Conservation (phyloP, 192 early-diverging fungal species). For the Endogone sp. region DNA sequence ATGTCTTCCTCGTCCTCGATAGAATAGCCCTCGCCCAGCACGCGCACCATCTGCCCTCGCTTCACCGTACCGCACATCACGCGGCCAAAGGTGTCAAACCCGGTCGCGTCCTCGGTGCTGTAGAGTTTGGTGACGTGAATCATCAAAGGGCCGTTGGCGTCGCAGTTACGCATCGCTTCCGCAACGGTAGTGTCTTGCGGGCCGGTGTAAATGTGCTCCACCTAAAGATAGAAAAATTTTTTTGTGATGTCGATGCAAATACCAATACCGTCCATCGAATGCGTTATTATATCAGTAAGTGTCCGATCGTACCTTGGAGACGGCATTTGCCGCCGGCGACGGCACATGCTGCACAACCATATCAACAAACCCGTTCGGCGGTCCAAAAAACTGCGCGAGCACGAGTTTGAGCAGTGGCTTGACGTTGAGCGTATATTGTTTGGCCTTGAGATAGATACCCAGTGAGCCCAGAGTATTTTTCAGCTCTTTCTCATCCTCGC, state of each 20-base stretch:
- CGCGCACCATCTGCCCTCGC: slow-evolving; percentile 75
- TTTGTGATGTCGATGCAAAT: too few relatives aligned
- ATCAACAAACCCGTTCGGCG: slow-evolving; percentile 82
- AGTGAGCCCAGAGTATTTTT: slow-evolving; percentile 67
- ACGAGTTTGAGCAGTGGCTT: slow-evolving; percentile 83
- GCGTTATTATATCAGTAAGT: too few relatives aligned
- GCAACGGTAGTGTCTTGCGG: slow-evolving; percentile 55
- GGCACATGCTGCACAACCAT: slow-evolving; percentile 79
- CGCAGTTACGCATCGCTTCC: slow-evolving; percentile 69
- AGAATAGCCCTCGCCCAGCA: slow-evolving; percentile 89
- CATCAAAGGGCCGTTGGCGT: slow-evolving; percentile 90
- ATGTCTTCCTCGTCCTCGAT: slow-evolving; percentile 97
- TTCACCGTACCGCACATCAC: slow-evolving; percentile 88
- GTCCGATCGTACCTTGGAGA: slow-evolving; percentile 40
- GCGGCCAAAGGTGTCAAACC: slow-evolving; percentile 90
- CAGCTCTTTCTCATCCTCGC: slow-evolving; percentile 71
- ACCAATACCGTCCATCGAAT: too few relatives aligned
- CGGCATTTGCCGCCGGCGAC: slow-evolving; percentile 78
- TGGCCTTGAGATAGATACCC: slow-evolving; percentile 79
- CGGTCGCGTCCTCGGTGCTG: slow-evolving; percentile 78
- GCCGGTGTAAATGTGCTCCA: slow-evolving; percentile 60
- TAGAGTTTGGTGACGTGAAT: slow-evolving; percentile 91
- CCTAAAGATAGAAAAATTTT: slow-evolving; percentile 15
- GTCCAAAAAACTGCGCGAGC: slow-evolving; percentile 88
- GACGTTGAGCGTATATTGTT: slow-evolving; percentile 75